Evolutionary conservation across 306 rosid species (phyloP), one percentile per base, ranked within the genome.

Genomic region (Quercus glauca): DNA sequence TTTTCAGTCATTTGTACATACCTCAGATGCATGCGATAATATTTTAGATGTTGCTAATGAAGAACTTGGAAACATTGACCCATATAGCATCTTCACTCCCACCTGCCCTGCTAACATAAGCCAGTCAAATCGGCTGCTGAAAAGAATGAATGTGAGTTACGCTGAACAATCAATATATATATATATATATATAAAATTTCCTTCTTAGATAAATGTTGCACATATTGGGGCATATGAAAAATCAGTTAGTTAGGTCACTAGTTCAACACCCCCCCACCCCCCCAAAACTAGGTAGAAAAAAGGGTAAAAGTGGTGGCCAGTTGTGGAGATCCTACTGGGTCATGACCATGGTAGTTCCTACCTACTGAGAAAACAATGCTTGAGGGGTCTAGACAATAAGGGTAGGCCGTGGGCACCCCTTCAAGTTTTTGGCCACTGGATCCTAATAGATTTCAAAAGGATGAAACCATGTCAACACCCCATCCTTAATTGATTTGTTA

Each of bases 71-170:
- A 78, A 87, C 76, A 86, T 94, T 83, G 98, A 92, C 74, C 90
- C 80, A 5, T 92, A 94, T 85, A 94, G 98, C 88, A 87, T 94
- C 78, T 94, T 55, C 80, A 88, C 98, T 71, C 87, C 91, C 57
- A 3, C 85, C 1, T 92, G 98, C 88, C 55, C 83, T 74, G 88
- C 84, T 51, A 84, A 79, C 53, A 74, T 37, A 23, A 86, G 91
- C 82, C 89, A 82, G 86, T 81, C 89, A 64, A 88, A 76, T 77
- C 83, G 82, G 77, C 85, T 76, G 33, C 72, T 72, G 79, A 92
- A 85, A 85, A 88, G 90, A 87, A 84, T 77, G 85, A 88, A 78
- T 53, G 98, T 94, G 69, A 90, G 97, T 86, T 13, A 35, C 73
- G 68, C 17, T 45, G 19, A 56, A 64, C 71, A 19, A 55, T 43